Base-by-base conservation (phyloP, 805 yeast species). In the Ogataea parapolymorpha region DNA sequence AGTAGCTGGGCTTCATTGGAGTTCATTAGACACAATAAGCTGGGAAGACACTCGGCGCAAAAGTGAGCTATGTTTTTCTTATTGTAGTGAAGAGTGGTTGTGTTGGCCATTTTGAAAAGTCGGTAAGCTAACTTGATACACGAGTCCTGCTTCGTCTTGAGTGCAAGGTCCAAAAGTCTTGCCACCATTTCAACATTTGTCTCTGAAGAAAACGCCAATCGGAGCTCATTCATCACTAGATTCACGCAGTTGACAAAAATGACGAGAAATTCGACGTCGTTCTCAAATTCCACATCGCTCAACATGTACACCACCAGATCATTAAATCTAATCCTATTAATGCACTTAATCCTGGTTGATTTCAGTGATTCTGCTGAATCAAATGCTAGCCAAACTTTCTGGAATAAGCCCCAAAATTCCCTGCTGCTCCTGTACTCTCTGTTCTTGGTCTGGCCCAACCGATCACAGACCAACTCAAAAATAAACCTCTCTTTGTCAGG, bases 401-500 rank as follows among this genome's bases (percentile, higher is more conserved):
- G 54, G 49, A 79, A 71, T 8, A 81, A 58, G 10, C 45, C 42
- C 91, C 91, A 84, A 2, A 75, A 60, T 2, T 57, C 52, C 1
- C 54, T 41, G 39, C 64, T 60, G n/a, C 42, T 55, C 50, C 71
- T 78, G 66, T 79, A 79, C 5, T 54, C 46, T 2, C 58, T 46
- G n/a, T 60, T 56, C 33, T 68, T 70, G 8, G 48, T 45, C 41
- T 79, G 85, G 42, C 74, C 72, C 53, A 83, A 58, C 40, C 89
- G 66, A 53, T 82, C 87, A 37, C 77, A 68, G 1, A 83, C 45
- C 25, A 84, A 63, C 35, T 80, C 85, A 36, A 82, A 66, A 3
- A 82, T 62, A 48, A 84, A 84, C 1, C 61, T 54, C 17, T 71
- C 70, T 39, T 65, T 65, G 42, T 79, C 74, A 7, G 89, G 90